A percentile compares a stretch with the other conserved stretches of the same genome.
Evolutionary conservation across 2,329 filamentous ascomycete species (phyloP).

Genomic region (Seiridium unicorne): DNA sequence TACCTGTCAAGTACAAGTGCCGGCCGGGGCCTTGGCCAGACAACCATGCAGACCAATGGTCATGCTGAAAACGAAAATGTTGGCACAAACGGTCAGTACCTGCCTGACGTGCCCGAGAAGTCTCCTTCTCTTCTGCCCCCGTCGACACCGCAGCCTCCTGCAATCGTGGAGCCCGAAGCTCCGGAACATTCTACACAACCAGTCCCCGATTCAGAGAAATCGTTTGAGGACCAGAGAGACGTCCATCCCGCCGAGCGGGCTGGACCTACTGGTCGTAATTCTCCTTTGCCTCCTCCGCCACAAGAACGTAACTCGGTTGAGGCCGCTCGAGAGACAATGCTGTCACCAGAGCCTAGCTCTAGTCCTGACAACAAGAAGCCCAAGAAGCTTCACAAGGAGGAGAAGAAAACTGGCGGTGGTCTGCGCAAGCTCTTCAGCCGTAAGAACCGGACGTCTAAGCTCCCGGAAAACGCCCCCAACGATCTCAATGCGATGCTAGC

Average conservation of each 20-base stretch:
- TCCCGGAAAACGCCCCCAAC: slow-evolving; percentile 50
- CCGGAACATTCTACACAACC: slow-evolving; percentile 15
- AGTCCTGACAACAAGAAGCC: slow-evolving; percentile 47
- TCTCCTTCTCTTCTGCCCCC: slow-evolving; percentile 30
- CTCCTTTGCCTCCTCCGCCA: slow-evolving; percentile 38
- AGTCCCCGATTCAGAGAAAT: slow-evolving; percentile 32
- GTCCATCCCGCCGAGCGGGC: slow-evolving; percentile 34
- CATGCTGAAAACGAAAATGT: slow-evolving; percentile 21
- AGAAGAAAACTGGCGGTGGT: slow-evolving; percentile 41
- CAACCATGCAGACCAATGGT: slow-evolving; percentile 42
- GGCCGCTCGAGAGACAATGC: slow-evolving; percentile 33
- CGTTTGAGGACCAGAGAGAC: slow-evolving; percentile 30
- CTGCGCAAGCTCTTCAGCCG: slow-evolving; percentile 66
- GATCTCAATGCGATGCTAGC: slow-evolving; percentile 52
- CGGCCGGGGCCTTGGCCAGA: slow-evolving; percentile 61
- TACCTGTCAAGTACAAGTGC: slow-evolving; percentile 75
- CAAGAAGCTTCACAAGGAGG: slow-evolving; percentile 56
- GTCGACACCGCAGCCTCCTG: slow-evolving; percentile 12
- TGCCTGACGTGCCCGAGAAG: slow-evolving; percentile 42
- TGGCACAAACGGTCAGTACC: slow-evolving; percentile 28
- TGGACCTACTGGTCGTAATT: slow-evolving; percentile 29
- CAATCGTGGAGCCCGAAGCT: slow-evolving; percentile 10
- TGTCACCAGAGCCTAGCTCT: slow-evolving; percentile 35
- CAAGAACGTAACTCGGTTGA: slow-evolving; percentile 32
- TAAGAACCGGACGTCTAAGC: slow-evolving; percentile 59